A percentile compares a stretch with the other conserved stretches of the same genome.
phyloP scores from a whole-genome alignment of 2,329 filamentous ascomycete genomes.

The Fusarium robinianum region DNA sequence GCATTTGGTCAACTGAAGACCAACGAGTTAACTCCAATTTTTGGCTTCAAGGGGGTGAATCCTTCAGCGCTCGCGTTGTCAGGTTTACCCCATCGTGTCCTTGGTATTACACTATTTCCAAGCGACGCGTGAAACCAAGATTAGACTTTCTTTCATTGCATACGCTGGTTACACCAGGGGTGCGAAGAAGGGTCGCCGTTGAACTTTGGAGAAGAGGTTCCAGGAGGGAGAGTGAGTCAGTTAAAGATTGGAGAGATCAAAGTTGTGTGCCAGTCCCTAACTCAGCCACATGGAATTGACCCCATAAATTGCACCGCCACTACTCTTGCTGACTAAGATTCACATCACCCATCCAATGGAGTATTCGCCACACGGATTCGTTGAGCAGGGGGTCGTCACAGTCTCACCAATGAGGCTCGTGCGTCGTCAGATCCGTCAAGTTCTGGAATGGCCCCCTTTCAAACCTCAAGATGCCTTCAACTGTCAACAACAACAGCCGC shows the following conservation, averaged over 20 bases:
- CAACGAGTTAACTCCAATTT: constrained; percentile 20
- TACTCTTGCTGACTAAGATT: no score
- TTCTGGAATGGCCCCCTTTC: constrained; percentile 26
- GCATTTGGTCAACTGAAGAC: constrained; percentile 13
- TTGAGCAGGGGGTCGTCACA: no score
- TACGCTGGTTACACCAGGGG: constrained; percentile 28
- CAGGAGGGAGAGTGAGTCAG: no score
- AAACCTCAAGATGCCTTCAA: constrained; percentile 11
- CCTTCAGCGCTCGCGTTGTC: constrained; percentile 26
- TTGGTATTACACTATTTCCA: constrained; percentile 37
- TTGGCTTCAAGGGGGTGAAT: constrained; percentile 17
- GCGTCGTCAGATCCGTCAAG: constrained; percentile 16
- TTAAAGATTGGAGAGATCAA: no score
- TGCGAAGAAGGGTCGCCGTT: constrained; percentile 35
- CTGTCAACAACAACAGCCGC: constrained; percentile 20
- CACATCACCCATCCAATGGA: no score
- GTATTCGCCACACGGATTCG: no score
- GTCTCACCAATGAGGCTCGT: constrained; percentile 8
- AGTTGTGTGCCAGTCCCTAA: no score
- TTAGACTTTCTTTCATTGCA: constrained; percentile 29
- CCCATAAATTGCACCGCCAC: no score
- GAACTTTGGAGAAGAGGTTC: no score
- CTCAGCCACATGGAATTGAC: no score
- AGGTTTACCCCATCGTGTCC: constrained; percentile 24
- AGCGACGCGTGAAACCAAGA: constrained; percentile 21